Conservation (phyloP, 2,329 filamentous ascomycete genomes). For the Fusarium verrucosum region DNA sequence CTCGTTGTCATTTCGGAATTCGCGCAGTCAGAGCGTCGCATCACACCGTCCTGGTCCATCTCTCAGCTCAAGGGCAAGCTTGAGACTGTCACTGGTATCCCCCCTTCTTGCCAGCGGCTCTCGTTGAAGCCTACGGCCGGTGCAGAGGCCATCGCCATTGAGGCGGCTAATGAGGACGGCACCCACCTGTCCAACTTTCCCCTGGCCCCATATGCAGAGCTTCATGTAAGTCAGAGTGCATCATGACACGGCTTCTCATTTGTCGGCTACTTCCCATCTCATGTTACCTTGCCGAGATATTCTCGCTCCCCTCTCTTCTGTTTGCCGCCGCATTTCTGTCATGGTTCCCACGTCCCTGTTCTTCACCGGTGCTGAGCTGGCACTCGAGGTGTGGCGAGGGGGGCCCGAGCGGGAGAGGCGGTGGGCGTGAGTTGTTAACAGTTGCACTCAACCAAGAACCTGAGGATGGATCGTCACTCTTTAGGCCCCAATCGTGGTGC, state of each 20-base stretch:
- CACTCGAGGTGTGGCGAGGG: slow-evolving; percentile 17
- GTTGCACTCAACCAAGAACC: slow-evolving; percentile 6
- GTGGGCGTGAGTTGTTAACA: slow-evolving; percentile 21
- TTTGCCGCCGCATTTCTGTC: neutral
- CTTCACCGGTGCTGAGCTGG: slow-evolving; percentile 22
- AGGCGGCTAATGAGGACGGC: slow-evolving; percentile 77
- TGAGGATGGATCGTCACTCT: slow-evolving; percentile 18
- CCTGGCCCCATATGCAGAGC: slow-evolving; percentile 78
- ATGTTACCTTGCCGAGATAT: slow-evolving; percentile 9
- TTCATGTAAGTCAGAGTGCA: slow-evolving; percentile 71
- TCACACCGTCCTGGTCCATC: slow-evolving; percentile 93
- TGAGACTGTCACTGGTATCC: slow-evolving; percentile 92
- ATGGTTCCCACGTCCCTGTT: slow-evolving; percentile 14
- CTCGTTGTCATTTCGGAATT: slow-evolving; percentile 79
- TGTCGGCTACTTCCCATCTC: neutral
- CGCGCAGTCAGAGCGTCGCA: slow-evolving; percentile 84
- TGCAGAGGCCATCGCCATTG: slow-evolving; percentile 70
- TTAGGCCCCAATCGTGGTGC: slow-evolving; percentile 22
- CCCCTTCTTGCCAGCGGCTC: slow-evolving; percentile 80
- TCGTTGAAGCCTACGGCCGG: slow-evolving; percentile 68
- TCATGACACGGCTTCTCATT: slow-evolving; percentile 45
- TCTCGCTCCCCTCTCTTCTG: slow-evolving; percentile 10
- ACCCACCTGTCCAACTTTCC: slow-evolving; percentile 71
- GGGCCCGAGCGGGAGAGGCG: slow-evolving; percentile 35
- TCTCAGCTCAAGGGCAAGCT: slow-evolving; percentile 84